Conservation (phyloP, 129 eudicot genomes). For the Silybum marianum region DNA sequence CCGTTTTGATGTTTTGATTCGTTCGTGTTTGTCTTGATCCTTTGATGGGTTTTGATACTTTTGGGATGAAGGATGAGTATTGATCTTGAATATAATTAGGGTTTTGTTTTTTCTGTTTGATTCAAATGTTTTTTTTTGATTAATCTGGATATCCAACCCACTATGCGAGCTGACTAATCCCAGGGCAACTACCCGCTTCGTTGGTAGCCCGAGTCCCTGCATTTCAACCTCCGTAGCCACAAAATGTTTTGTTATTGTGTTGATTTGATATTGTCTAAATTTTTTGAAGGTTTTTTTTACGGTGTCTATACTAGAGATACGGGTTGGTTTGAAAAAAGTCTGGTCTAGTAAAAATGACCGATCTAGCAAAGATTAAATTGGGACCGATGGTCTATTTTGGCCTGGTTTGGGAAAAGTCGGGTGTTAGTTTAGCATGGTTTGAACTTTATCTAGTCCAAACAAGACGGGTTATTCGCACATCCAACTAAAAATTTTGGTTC, state of each 20-base stretch:
- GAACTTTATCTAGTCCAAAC: background rate
- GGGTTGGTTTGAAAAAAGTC: background rate
- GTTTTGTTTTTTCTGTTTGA: background rate
- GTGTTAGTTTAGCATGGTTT: no score
- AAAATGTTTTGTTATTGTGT: background rate
- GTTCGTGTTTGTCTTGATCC: background rate
- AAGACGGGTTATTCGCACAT: background rate
- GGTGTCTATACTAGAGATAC: background rate
- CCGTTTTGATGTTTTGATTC: background rate
- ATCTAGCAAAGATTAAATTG: background rate
- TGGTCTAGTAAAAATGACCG: background rate
- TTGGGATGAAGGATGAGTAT: background rate
- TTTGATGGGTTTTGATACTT: background rate
- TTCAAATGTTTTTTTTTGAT: background rate
- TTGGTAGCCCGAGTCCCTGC: no score
- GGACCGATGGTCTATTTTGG: background rate
- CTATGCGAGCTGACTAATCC: no score
- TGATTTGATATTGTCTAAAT: background rate
- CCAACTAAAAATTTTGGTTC: background rate
- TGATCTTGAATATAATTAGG: slow-evolving; percentile 2
- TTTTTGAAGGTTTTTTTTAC: background rate
- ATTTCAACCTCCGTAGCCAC: no score
- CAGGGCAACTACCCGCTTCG: no score
- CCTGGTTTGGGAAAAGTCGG: no score
- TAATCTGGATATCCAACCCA: no score